Conservation (phyloP, 768 basidiomycete genomes). For the Zangia roseola region DNA sequence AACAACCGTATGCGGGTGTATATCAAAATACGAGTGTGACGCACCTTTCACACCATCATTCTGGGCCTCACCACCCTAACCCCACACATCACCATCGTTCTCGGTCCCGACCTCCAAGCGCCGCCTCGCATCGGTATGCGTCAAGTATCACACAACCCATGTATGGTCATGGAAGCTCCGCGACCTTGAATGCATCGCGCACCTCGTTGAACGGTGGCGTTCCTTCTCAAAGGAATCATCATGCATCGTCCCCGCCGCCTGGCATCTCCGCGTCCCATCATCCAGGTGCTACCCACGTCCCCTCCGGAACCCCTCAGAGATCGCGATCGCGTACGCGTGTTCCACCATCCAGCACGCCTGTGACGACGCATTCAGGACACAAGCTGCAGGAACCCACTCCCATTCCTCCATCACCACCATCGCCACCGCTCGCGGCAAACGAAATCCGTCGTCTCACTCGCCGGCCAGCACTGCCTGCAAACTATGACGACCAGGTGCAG, state of each 20-base stretch:
- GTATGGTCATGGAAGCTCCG: slow-evolving; percentile 28
- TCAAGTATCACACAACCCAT: slow-evolving; percentile 25
- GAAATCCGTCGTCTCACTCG: slow-evolving; percentile 19
- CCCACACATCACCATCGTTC: slow-evolving; percentile 24
- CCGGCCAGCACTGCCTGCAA: slow-evolving; percentile 23
- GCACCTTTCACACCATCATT: slow-evolving; percentile 12
- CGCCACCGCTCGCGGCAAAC: slow-evolving; percentile 8
- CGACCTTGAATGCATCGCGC: slow-evolving; percentile 17
- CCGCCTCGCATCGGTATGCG: slow-evolving; percentile 31
- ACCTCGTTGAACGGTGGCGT: slow-evolving; percentile 19
- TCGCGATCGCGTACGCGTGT: slow-evolving; percentile 20
- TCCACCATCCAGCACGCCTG: neutral
- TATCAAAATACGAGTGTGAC: slow-evolving; percentile 13
- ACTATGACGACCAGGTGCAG: slow-evolving; percentile 24
- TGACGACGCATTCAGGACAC: neutral
- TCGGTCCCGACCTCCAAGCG: slow-evolving; percentile 28
- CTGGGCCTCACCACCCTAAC: slow-evolving; percentile 10
- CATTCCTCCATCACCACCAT: neutral
- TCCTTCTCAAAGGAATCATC: slow-evolving; percentile 12
- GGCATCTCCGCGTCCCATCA: slow-evolving; percentile 6
- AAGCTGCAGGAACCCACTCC: slow-evolving; percentile 2
- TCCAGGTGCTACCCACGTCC: neutral
- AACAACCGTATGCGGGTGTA: slow-evolving; percentile 1
- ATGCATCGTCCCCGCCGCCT: slow-evolving; percentile 10
- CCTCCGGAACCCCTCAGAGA: slow-evolving; percentile 14